A percentile compares a stretch with the other conserved stretches of the same genome.
Evolutionary conservation across 1,284 basidiomycete species (phyloP).

Genomic region (Kalmanozyma brasiliensis): DNA sequence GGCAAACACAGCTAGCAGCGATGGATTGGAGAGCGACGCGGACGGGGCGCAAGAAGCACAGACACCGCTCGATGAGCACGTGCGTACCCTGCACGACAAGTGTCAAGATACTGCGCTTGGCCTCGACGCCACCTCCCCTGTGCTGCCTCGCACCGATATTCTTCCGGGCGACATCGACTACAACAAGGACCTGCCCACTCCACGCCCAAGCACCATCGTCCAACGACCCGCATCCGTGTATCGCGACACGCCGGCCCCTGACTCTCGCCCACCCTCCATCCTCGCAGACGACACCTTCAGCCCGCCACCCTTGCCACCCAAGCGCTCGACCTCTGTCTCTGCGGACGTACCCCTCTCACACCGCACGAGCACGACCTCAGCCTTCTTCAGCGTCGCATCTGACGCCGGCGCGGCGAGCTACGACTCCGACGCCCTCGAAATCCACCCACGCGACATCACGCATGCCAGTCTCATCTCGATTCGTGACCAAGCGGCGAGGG

Average conservation of each 20-base stretch:
- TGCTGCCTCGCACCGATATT: not conserved
- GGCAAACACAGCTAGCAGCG: not conserved
- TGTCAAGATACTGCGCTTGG: not conserved
- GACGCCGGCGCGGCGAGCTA: constrained; percentile 32
- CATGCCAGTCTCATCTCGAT: constrained; percentile 27
- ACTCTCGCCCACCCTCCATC: constrained; percentile 17
- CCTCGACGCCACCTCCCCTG: not conserved
- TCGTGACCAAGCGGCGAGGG: not conserved
- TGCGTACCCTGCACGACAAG: constrained; percentile 2
- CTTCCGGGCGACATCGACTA: not conserved
- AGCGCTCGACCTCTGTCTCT: constrained; percentile 3
- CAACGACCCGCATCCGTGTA: constrained; percentile 28
- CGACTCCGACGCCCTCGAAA: constrained; percentile 32
- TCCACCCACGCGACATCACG: constrained; percentile 14
- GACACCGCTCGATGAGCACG: constrained; percentile 27
- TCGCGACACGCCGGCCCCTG: constrained; percentile 16
- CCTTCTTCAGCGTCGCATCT: constrained; percentile 48
- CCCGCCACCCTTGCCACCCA: constrained; percentile 53
- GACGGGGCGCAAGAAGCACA: constrained; percentile 19
- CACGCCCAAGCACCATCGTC: constrained; percentile 17
- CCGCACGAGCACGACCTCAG: constrained; percentile 34
- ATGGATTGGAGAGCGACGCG: constrained; percentile 1
- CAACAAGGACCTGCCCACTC: constrained; percentile 2
- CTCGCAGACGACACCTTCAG: constrained; percentile 53
- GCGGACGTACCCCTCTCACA: constrained; percentile 14